A percentile compares a stretch with the other conserved stretches of the same genome.
Evolutionary conservation across 768 basidiomycete species (phyloP).

Genomic region (Clitopilus hobsonii): DNA sequence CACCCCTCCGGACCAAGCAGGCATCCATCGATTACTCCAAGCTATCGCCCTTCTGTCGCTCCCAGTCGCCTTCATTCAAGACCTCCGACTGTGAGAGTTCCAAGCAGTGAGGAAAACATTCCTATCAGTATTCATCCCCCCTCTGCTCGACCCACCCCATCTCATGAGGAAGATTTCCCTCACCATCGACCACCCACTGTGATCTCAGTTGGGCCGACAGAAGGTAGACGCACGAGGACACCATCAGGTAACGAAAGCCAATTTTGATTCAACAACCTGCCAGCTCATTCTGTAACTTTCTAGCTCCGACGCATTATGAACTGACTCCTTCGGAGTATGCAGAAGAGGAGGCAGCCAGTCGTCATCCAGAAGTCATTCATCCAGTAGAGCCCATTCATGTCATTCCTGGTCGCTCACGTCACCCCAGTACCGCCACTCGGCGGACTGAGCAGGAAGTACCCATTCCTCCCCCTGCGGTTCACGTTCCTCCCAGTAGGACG

Average conservation of each 20-base stretch:
- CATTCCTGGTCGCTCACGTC: background rate
- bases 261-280: background rate
- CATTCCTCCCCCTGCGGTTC: slow-evolving; percentile 6
- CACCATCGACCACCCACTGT: background rate
- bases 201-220: background rate
- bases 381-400: background rate
- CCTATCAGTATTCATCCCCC: slow-evolving; percentile 13
- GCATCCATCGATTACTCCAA: too few relatives aligned
- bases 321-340: slow-evolving; percentile 10
- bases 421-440: background rate
- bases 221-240: background rate
- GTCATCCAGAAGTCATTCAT: slow-evolving; percentile 2
- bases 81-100: background rate
- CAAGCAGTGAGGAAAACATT: background rate
- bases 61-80: background rate
- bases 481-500: background rate
- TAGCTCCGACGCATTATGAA: background rate
- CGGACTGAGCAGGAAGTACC: slow-evolving; percentile 6
- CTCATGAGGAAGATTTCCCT: slow-evolving; percentile 5
- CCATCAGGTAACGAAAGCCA: background rate
- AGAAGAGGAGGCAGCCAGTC: slow-evolving; percentile 1
- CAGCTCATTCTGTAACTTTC: too few relatives aligned
- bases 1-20: too few relatives aligned
- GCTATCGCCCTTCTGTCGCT: background rate
- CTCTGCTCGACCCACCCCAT: slow-evolving; percentile 7